Conservation (phyloP, 75 land plant species). For the Cupressus sempervirens region DNA sequence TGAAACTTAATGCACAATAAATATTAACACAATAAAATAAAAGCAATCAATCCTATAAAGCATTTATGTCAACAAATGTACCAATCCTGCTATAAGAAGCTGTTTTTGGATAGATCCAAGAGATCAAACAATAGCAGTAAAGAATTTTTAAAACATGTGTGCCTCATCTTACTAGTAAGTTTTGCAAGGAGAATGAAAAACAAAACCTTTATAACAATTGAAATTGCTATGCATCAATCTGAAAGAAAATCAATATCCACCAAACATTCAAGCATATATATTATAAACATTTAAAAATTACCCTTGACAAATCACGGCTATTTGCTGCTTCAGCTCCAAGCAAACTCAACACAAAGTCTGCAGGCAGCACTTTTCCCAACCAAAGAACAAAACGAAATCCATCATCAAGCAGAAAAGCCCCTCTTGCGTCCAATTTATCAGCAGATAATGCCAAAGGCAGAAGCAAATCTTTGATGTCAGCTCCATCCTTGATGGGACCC, state of each 20-base stretch:
- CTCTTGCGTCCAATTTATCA: slow-evolving; percentile 75
- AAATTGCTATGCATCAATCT: not conserved
- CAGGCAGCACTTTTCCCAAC: slow-evolving; percentile 73
- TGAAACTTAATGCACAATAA: not conserved
- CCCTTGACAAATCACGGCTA: slow-evolving; percentile 68
- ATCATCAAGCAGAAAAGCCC: slow-evolving; percentile 70
- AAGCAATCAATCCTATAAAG: not conserved
- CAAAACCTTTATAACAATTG: not conserved
- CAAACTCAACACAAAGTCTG: slow-evolving; percentile 55
- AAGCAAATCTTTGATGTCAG: slow-evolving; percentile 15
- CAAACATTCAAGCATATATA: not conserved
- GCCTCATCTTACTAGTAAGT: not conserved
- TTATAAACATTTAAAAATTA: slow-evolving; percentile 13
- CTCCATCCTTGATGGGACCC: slow-evolving; percentile 34
- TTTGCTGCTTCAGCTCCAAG: slow-evolving; percentile 62
- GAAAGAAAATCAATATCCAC: not conserved
- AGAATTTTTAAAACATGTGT: not conserved
- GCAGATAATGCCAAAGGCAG: slow-evolving; percentile 56
- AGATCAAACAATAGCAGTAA: not conserved
- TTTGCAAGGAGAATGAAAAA: not conserved
- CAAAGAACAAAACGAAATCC: slow-evolving; percentile 80
- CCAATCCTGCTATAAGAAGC: not conserved
- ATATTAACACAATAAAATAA: not conserved
- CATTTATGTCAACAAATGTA: not conserved
- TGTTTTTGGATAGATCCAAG: slow-evolving; percentile 69